Base-by-base conservation (phyloP, 148 eudicot genomes). In the Chenopodium formosanum region DNA sequence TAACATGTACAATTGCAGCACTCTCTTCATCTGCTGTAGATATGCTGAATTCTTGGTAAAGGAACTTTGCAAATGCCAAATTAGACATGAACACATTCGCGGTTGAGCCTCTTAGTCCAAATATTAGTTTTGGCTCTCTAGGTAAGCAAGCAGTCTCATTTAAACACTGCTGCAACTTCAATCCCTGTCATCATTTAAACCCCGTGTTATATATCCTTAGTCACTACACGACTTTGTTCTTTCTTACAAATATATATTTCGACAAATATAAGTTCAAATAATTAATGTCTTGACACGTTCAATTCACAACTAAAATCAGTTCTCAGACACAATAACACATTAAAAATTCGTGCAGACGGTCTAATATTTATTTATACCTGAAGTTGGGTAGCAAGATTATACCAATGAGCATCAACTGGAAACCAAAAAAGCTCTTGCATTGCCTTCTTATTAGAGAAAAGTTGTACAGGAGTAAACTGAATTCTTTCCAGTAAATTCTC, bases 21-120 rank as follows among this genome's bases (percentile, higher is more conserved):
- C 92, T 91, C 85, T 91, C 94, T 81, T 89, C 94, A 40, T 91
- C 94, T 12, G 80, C 88, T 1, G 87, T 89, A 44, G 92, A 91
- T 40, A 91, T 81, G 74, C 85, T 85, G 84, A 88, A 83, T 76
- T 88, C 78, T 19, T 83, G 53, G 67, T 68, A 81, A 40, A 91
- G 89, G 79, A 86, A 91, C 29, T 85, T 76, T 48, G 89, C 85
- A 69, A 81, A 91, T 0, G 92, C 94, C 52, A 82, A 85, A 62
- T 91, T 91, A 25, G 90, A 83, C 29, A 91, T 65, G 70, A 83
- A 86, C 69, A 86, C 79, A 80, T 89, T 81, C 7, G 94, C 89
- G 1, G 90, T 89, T 27, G 92, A 86, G 71, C 86, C 90, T 84
- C 48, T 87, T 34, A 91, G 74, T 69, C 90, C 93, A 44, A 78